Percentiles rank a stretch among this genome's conserved stretches.
Conservation (phyloP, 2,329 filamentous ascomycete species). For the Ceratocystis papillata region DNA sequence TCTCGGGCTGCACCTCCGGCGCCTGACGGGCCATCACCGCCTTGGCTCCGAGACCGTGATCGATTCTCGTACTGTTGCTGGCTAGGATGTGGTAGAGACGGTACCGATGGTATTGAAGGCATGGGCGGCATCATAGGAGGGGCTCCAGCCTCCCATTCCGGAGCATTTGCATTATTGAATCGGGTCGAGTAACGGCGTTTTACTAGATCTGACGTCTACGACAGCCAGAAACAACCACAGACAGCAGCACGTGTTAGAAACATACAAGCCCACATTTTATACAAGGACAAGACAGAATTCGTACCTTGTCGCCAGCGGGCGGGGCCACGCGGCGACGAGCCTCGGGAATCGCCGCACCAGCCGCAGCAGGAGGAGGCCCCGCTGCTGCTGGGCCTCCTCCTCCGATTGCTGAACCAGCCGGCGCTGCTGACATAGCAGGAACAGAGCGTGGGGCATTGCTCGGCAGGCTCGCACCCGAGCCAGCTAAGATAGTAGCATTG, state of each 20-base stretch:
- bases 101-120: conserved; percentile 20
- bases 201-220: conserved; percentile 66
- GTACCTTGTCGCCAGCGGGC: conserved; percentile 46
- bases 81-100: conserved; percentile 17
- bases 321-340: conserved; percentile 41
- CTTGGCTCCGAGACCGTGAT: conserved; percentile 20
- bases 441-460: conserved; percentile 20
- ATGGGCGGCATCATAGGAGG: conserved; percentile 38
- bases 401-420: conserved; percentile 18
- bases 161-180: conserved; percentile 61
- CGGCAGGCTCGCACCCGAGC: conserved; percentile 24
- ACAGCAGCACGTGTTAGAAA: background rate
- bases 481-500: conserved; percentile 27
- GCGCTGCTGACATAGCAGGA: conserved; percentile 18
- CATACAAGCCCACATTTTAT: background rate
- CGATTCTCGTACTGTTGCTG: conserved; percentile 17
- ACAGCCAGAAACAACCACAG: conserved; percentile 24
- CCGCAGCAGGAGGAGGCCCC: background rate
- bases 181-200: conserved; percentile 91
- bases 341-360: conserved; percentile 28
- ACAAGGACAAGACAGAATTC: conserved; percentile 22
- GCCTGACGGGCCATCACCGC: conserved; percentile 27
- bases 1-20: conserved; percentile 28
- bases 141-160: conserved; percentile 57
- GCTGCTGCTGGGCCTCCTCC: conserved; percentile 27